phyloP scores from a whole-genome alignment of 2,329 filamentous ascomycete species.

The Talaromyces sp. region DNA sequence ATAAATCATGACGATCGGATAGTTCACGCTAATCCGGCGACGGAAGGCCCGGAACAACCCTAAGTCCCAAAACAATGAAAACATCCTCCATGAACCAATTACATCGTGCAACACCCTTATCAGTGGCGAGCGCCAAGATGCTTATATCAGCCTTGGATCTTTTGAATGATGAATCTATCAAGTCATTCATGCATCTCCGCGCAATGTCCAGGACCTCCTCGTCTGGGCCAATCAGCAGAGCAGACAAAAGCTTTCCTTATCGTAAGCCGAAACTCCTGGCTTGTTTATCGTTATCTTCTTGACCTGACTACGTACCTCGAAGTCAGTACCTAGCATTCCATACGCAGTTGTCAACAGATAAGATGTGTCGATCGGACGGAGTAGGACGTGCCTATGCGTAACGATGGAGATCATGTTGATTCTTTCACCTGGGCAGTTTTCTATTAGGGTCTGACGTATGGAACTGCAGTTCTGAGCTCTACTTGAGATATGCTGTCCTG shows the following conservation, averaged over 20 bases:
- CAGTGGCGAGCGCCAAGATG: neutral
- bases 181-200: constrained; percentile 7
- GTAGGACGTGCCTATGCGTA: too few species aligned
- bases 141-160: neutral
- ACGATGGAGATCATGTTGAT: too few species aligned
- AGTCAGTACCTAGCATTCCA: neutral
- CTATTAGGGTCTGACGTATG: neutral
- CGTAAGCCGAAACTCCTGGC: neutral
- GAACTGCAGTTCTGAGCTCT: too few species aligned
- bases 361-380: neutral
- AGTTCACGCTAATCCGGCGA: neutral
- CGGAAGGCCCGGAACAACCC: neutral
- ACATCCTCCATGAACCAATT: neutral
- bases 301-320: neutral
- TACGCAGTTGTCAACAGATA: neutral
- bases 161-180: neutral
- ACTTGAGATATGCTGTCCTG: too few species aligned
- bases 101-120: neutral
- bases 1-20: neutral
- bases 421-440: too few species aligned
- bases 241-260: neutral
- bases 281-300: neutral
- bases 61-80: neutral
- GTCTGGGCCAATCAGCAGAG: neutral
- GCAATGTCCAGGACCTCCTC: neutral